phyloP scores from a whole-genome alignment of 2,329 filamentous ascomycete genomes.

The Colletotrichum limetticola region DNA sequence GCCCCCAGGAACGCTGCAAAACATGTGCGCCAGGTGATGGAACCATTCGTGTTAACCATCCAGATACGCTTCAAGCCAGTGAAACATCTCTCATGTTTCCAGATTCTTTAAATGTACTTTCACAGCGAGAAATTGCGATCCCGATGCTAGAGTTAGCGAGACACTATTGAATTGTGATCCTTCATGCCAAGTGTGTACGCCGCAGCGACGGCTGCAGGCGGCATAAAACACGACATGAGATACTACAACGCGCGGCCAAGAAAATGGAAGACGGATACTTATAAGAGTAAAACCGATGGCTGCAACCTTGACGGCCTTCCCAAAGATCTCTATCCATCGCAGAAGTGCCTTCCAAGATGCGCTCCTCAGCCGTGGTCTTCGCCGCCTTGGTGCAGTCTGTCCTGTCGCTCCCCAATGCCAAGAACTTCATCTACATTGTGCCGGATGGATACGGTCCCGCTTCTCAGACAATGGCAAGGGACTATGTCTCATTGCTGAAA shows the following conservation, averaged over 20 bases:
- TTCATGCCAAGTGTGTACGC: constrained; percentile 9
- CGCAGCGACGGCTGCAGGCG: not conserved
- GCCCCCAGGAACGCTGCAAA: constrained; percentile 21
- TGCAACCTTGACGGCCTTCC: not conserved
- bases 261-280: not conserved
- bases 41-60: constrained; percentile 10
- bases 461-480: constrained; percentile 44
- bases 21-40: constrained; percentile 16
- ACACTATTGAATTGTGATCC: constrained; percentile 13
- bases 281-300: not conserved
- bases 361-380: constrained; percentile 10
- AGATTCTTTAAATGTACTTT: not conserved
- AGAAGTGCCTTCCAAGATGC: constrained; percentile 25
- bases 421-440: constrained; percentile 48
- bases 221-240: not conserved
- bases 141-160: not conserved
- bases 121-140: not conserved
- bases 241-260: constrained; percentile 1
- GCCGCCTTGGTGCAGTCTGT: constrained; percentile 21
- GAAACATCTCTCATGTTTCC: not conserved
- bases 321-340: not conserved
- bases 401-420: constrained; percentile 33
- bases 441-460: constrained; percentile 45
- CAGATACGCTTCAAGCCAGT: not conserved
- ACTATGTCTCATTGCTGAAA: constrained; percentile 38